Conservation (phyloP, 495 filamentous ascomycete species). For the Trichoderma parareesei region DNA sequence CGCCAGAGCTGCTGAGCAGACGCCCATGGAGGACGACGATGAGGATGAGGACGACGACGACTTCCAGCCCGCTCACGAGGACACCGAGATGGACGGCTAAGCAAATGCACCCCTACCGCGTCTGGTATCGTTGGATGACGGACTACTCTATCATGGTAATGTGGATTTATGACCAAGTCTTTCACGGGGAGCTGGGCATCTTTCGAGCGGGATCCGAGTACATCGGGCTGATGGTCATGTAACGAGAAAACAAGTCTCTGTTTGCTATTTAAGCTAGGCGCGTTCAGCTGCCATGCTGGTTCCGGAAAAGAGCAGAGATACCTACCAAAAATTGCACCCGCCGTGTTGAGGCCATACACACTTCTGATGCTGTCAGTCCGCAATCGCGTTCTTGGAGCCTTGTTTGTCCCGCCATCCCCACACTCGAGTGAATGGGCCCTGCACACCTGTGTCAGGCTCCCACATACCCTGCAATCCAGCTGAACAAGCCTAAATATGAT, state of each 20-base stretch:
- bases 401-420: constrained; percentile 5
- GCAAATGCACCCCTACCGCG: background rate
- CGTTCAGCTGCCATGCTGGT: background rate
- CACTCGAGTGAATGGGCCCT: background rate
- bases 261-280: constrained; percentile 4
- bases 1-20: constrained; percentile 65
- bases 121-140: background rate
- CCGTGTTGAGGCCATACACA: background rate
- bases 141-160: background rate
- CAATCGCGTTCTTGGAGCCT: background rate
- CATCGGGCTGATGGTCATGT: background rate
- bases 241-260: background rate
- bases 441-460: background rate
- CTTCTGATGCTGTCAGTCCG: background rate
- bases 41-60: constrained; percentile 74
- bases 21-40: constrained; percentile 62
- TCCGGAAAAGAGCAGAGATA: background rate
- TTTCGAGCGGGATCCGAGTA: background rate
- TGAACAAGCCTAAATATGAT: background rate
- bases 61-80: constrained; percentile 26
- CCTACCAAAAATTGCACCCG: background rate
- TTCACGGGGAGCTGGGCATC: background rate
- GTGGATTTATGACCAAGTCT: background rate
- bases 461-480: background rate
- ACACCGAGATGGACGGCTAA: constrained; percentile 39